Evolutionary conservation across 257 asterid species (phyloP), one percentile per base, ranked within the genome.

Genomic region (Agastache rugosa): DNA sequence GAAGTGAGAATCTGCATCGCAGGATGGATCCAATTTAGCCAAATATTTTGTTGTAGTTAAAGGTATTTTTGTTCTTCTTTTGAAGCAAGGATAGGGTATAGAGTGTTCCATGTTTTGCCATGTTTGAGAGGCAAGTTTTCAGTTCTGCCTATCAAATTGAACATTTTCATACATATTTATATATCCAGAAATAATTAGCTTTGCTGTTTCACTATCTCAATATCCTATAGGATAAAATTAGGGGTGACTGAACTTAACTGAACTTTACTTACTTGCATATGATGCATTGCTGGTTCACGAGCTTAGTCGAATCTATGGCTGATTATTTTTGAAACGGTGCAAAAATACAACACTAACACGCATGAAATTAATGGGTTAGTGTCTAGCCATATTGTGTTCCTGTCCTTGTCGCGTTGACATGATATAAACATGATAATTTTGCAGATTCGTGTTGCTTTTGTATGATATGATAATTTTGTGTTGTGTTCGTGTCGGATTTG

Each of bases 31-130:
- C 66, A 54, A 63, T 73, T 51, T 34, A n/a, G 51, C 68, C 45
- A 44, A 72, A 37, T 15, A 68, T 72, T 78, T 25, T 81, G 78
- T 78, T 75, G 80, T 79, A 75, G 71, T 60, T 78, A 48, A 25
- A 69, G 63, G 44, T 54, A 54, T 54, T 72, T 47, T 60, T 50
- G 14, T 4, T 35, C 20, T 44, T 8, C 7, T 5, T 1, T 15
- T 67, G 74, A 37, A 55, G 67, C 58, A 14, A 11, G 78, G 59
- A 6, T 41, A 55, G 67, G 19, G 45, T 55, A 27, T 25, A 65
- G 29, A 65, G 55, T 31, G n/a, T n/a, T 64, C 39, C 3, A 63
- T 29, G 37, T n/a, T 15, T 19, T 14, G 31, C 54, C 37, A 29
- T 44, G 62, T 44, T 29, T 19, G 62, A 20, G 29, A 63, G 53